phyloP scores from a whole-genome alignment of 1,139 yeast genomes.

The Pichia sp. region DNA sequence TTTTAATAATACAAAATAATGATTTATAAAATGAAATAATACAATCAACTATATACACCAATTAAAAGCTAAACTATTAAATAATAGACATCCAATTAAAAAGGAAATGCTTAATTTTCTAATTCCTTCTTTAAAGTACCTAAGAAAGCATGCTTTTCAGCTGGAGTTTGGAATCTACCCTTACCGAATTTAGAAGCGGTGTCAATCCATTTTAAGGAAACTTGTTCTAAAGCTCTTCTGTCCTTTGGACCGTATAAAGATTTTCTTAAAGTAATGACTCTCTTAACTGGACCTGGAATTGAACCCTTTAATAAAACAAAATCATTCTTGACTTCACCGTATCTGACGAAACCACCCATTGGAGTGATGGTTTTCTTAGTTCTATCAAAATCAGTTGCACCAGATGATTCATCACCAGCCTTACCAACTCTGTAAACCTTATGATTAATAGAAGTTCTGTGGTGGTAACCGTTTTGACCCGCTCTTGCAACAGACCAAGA shows the following conservation, averaged over 20 bases:
- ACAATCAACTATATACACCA: neutral
- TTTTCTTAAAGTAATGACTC: conserved; percentile 98
- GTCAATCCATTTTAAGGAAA: conserved; percentile 98
- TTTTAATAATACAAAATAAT: neutral
- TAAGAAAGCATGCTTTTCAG: conserved; percentile 99
- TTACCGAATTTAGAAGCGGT: conserved; percentile 99
- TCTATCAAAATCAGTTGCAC: conserved; percentile 98
- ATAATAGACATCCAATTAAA: neutral
- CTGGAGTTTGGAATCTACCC: conserved; percentile 99
- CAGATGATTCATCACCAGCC: conserved; percentile 90
- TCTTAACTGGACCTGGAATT: conserved; percentile 99
- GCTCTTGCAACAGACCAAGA: conserved; percentile 99
- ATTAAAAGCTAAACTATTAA: neutral
- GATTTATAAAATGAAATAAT: neutral
- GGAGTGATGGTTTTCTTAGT: conserved; percentile 99
- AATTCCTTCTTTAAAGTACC: conserved; percentile 98
- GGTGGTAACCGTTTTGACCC: conserved; percentile 99
- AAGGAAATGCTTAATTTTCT: conserved; percentile 20
- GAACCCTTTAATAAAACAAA: conserved; percentile 97
- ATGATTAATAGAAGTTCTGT: conserved; percentile 99
- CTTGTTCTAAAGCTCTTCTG: conserved; percentile 95
- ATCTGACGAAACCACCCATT: conserved; percentile 99
- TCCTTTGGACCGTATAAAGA: conserved; percentile 96
- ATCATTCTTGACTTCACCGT: conserved; percentile 97
- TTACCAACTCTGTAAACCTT: conserved; percentile 99